Base-by-base conservation (phyloP, 768 basidiomycete species). In the Russula dissimulans region DNA sequence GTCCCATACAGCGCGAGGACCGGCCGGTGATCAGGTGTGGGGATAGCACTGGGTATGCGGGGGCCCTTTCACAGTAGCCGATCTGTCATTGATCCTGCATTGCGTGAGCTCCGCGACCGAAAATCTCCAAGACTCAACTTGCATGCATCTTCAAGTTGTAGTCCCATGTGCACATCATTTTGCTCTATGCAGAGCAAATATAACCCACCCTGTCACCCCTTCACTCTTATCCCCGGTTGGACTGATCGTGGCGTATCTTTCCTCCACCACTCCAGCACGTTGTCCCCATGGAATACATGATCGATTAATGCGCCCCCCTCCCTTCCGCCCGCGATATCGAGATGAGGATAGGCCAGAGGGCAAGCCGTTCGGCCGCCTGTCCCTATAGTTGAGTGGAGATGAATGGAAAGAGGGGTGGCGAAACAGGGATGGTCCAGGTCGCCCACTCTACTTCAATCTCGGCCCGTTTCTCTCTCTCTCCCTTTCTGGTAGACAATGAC, bases 231-330 rank as follows among this genome's bases (percentile, higher is more conserved):
- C 44, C 22, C 44, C 54, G 5, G 34, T 52, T 52, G 44, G 54
- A 36, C 26, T 12, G 26, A 26, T 32, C 14, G 46, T 49, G 56
- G 56, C 56, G 45, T n/a, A 48, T 31, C 45, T 10, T 46, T 14
- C 42, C 47, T 48, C 50, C 56, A 57, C 60, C 60, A 57, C 45
- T 61, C 50, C 56, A 61, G 22, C 60, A 61, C 60, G 56, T 57
- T 61, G 50, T 53, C 53, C 44, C 38, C 17, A 44, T 49, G 36
- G 18, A 45, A 29, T 31, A 4, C 32, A 31, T 41, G 43, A 56
- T 44, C 32, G 48, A 50, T 56, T 49, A 39, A 15, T 10, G n/a
- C 14, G 10, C 15, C 11, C 29, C 17, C 26, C 39, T 32, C 42
- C 5, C 32, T 51, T 14, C 50, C 53, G 22, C 22, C 22, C 22